phyloP scores from a whole-genome alignment of 208 protist species.

The Leptomonas pyrrhocoris region DNA sequence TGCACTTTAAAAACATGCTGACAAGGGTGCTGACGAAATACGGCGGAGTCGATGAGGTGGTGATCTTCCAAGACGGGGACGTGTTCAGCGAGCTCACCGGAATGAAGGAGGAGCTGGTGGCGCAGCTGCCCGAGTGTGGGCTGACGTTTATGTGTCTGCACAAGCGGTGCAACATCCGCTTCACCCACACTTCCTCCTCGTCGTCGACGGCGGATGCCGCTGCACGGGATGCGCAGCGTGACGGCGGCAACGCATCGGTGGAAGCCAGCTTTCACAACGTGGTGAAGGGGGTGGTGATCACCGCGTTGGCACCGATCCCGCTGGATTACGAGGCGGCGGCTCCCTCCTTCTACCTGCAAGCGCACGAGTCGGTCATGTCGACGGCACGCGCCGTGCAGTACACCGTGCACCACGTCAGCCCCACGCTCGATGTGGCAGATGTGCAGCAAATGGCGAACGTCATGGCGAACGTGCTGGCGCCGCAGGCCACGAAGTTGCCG shows the following conservation, averaged over 20 bases:
- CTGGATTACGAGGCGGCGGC: constrained; percentile 43
- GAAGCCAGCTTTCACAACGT: constrained; percentile 50
- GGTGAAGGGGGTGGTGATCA: constrained; percentile 76
- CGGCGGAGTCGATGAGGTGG: constrained; percentile 82
- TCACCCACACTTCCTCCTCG: constrained; percentile 50
- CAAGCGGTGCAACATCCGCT: constrained; percentile 90
- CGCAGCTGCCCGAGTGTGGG: constrained; percentile 57
- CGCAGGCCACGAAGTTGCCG: constrained; percentile 90
- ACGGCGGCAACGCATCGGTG: background rate
- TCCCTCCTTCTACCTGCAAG: constrained; percentile 86
- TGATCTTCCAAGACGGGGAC: constrained; percentile 90
- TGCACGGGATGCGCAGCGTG: background rate
- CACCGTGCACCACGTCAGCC: constrained; percentile 77
- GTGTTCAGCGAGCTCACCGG: constrained; percentile 75
- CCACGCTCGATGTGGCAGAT: constrained; percentile 67
- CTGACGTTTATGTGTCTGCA: constrained; percentile 91
- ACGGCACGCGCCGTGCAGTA: constrained; percentile 87
- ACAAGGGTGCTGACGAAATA: constrained; percentile 38
- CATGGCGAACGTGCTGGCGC: constrained; percentile 69
- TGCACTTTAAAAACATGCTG: constrained; percentile 62
- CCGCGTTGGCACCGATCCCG: constrained; percentile 60
- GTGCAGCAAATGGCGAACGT: constrained; percentile 82
- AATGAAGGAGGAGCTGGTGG: constrained; percentile 61
- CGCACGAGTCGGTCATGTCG: constrained; percentile 86
- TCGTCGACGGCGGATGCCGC: background rate